Percentiles rank a stretch among this genome's conserved stretches.
Evolutionary conservation across 202 grass and related monocot species (phyloP).

Genomic region (Setaria italica): DNA sequence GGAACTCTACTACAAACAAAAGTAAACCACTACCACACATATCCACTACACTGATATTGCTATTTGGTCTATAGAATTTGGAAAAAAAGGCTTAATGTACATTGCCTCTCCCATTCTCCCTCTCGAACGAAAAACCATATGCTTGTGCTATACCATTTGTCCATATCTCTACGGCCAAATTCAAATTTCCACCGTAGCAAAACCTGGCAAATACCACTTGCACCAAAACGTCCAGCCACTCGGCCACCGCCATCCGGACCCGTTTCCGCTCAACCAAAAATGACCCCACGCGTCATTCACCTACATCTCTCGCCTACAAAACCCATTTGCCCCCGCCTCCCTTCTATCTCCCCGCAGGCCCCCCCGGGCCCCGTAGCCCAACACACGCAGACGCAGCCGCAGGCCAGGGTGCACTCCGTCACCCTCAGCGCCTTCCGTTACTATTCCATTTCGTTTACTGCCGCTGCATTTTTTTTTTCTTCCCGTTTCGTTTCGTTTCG

Average conservation of each 20-base stretch:
- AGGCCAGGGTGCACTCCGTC: not conserved
- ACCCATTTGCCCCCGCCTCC: not conserved
- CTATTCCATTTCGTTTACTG: not conserved
- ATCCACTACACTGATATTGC: too few relatives aligned
- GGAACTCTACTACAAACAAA: not conserved
- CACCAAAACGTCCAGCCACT: too few relatives aligned
- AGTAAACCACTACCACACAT: not conserved
- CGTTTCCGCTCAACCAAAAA: rapidly evolving
- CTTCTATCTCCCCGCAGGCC: not conserved
- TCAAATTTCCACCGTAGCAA: conserved; percentile 33
- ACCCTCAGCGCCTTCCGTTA: conserved; percentile 33
- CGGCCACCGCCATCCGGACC: not conserved
- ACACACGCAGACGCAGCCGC: not conserved
- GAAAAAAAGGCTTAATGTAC: not conserved
- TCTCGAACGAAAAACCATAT: not conserved
- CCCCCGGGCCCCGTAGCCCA: conserved; percentile 4
- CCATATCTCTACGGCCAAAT: not conserved
- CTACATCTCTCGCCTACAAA: not conserved
- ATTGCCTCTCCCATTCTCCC: not conserved
- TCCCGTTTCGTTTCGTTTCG: conserved; percentile 27
- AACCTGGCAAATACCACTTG: not conserved
- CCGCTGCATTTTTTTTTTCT: not conserved
- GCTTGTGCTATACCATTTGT: not conserved
- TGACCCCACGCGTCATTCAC: conserved; percentile 18
- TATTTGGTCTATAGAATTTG: not conserved